Evolutionary conservation across 768 basidiomycete species (phyloP).

Genomic region (Mycena alexandri): DNA sequence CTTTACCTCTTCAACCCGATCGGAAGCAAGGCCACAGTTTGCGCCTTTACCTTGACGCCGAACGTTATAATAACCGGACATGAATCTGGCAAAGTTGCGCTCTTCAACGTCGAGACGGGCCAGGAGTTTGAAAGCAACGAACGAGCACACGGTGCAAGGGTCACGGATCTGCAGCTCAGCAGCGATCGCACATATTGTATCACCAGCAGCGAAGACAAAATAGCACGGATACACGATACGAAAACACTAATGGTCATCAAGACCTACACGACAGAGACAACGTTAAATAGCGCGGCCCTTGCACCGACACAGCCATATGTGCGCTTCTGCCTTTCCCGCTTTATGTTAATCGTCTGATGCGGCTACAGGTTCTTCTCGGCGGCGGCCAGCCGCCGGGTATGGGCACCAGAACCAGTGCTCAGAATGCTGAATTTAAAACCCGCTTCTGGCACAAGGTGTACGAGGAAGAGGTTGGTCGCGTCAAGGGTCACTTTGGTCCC

Average conservation of each 20-base stretch:
- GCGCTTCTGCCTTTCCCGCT: conserved; percentile 38
- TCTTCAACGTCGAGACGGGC: conserved; percentile 90
- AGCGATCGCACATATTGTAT: conserved; percentile 94
- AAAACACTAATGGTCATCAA: conserved; percentile 92
- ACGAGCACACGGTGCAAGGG: conserved; percentile 86
- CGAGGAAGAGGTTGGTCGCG: conserved; percentile 96
- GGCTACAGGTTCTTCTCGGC: conserved; percentile 82
- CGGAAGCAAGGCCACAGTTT: conserved; percentile 97
- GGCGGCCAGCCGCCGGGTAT: conserved; percentile 99
- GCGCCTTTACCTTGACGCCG: conserved; percentile 86
- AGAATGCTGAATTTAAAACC: conserved; percentile 98
- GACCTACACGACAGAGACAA: conserved; percentile 93
- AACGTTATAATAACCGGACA: conserved; percentile 92
- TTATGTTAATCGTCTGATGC: neutral
- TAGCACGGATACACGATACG: conserved; percentile 92
- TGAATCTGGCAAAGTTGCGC: conserved; percentile 94
- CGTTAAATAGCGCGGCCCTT: conserved; percentile 93
- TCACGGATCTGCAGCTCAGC: conserved; percentile 94
- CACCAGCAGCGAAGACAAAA: conserved; percentile 97
- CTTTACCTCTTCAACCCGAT: conserved; percentile 85
- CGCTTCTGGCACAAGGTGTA: conserved; percentile 98
- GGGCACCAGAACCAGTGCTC: conserved; percentile 90
- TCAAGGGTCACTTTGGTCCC: conserved; percentile 97
- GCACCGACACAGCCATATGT: conserved; percentile 90
- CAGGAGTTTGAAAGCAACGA: conserved; percentile 88